Conservation (phyloP, 2,329 filamentous ascomycete species). For the Microsporum ferrugineum region DNA sequence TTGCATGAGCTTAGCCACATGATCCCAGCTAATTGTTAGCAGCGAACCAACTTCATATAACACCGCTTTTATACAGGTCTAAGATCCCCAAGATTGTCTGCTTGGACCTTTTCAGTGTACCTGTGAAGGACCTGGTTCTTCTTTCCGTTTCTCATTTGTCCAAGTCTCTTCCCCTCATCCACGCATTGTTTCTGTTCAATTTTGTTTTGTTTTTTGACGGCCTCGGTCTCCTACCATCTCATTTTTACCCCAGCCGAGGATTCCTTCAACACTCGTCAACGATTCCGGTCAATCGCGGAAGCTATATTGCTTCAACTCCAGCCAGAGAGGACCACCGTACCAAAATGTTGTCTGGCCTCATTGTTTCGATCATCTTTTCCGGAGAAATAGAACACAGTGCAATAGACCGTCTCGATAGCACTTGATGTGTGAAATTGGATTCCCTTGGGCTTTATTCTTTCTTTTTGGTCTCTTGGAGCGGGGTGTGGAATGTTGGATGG, state of each 20-base stretch:
- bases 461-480: slow-evolving; percentile 4
- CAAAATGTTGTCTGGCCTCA: not conserved
- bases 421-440: not conserved
- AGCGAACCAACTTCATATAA: not conserved
- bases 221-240: slow-evolving; percentile 1
- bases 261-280: not conserved
- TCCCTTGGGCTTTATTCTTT: not conserved
- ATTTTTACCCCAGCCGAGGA: not conserved
- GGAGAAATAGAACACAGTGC: not conserved
- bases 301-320: not conserved
- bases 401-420: not conserved
- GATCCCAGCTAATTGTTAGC: not conserved
- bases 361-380: not conserved
- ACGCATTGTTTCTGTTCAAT: not conserved
- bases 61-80: not conserved
- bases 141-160: slow-evolving; percentile 6
- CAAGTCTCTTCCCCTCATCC: not conserved
- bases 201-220: not conserved
- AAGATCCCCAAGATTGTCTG: not conserved
- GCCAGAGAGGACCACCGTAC: not conserved
- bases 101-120: not conserved
- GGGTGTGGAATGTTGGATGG: not conserved
- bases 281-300: not conserved
- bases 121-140: not conserved
- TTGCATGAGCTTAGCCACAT: not conserved